Evolutionary conservation across 2,329 filamentous ascomycete species (phyloP).

Genomic region (Beauveria australis): DNA sequence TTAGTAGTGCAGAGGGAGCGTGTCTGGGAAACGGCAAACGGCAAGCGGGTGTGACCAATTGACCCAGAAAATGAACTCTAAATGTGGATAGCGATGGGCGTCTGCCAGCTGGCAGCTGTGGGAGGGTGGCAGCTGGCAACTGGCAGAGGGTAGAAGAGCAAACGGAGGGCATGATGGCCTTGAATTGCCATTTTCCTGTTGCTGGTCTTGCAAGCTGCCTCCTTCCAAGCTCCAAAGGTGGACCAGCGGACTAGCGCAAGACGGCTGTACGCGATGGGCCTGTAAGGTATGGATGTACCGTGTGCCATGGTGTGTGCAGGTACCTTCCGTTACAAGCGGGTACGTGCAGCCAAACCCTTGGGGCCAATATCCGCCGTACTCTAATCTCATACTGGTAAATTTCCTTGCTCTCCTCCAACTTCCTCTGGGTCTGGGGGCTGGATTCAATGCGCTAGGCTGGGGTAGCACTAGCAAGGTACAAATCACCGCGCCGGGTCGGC

Average conservation of each 20-base stretch:
- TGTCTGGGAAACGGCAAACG: constrained; percentile 10
- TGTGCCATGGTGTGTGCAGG: neutral
- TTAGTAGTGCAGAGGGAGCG: constrained; percentile 6
- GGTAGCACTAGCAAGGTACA: constrained; percentile 1
- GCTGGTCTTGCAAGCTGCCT: neutral
- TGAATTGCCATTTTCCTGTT: neutral
- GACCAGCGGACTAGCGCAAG: neutral
- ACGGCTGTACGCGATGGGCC: neutral
- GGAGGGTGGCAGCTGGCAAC: neutral
- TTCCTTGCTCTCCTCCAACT: too few species aligned
- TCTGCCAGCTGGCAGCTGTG: neutral
- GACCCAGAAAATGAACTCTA: constrained; percentile 1
- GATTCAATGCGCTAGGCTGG: neutral
- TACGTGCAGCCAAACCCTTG: neutral
- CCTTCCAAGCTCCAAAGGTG: neutral
- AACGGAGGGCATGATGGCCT: constrained; percentile 2
- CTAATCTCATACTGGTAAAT: too few species aligned
- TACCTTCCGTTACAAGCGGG: constrained; percentile 9
- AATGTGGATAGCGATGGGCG: neutral
- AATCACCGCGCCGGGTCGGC: neutral
- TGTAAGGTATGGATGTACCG: neutral
- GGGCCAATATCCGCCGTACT: too few species aligned
- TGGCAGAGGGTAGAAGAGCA: neutral
- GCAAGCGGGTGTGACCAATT: constrained; percentile 1
- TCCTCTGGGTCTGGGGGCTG: neutral